Conservation (phyloP, 306 rosid genomes). For the Malus sylvestris region DNA sequence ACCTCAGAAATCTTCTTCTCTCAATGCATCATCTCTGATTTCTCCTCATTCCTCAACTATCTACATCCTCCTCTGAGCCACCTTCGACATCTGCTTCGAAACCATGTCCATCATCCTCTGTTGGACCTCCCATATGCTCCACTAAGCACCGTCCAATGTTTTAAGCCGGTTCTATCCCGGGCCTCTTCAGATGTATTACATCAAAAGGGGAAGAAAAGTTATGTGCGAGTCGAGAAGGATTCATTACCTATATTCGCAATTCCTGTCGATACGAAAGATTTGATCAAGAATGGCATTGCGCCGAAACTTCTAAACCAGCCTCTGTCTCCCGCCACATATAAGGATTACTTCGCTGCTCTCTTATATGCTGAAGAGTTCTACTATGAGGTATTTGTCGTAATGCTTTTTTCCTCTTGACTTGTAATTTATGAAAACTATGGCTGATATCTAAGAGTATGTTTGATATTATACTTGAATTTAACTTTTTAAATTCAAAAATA, state of each 20-base stretch:
- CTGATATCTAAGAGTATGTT: background rate
- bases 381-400: constrained; percentile 18
- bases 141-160: background rate
- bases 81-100: background rate
- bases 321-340: constrained; percentile 24
- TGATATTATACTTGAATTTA: too few species aligned
- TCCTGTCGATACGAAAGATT: constrained; percentile 14
- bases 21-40: background rate
- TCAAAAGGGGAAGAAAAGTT: background rate
- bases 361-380: constrained; percentile 36
- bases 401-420: background rate
- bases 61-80: background rate
- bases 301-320: constrained; percentile 19
- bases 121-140: background rate
- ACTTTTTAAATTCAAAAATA: too few species aligned
- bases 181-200: background rate
- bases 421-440: background rate
- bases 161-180: background rate
- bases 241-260: constrained; percentile 17
- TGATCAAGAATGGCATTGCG: constrained; percentile 26
- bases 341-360: constrained; percentile 34
- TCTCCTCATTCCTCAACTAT: background rate
- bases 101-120: background rate
- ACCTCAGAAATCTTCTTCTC: background rate
- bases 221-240: constrained; percentile 1